phyloP scores from a whole-genome alignment of 805 yeast species.

The Candida anglica region DNA sequence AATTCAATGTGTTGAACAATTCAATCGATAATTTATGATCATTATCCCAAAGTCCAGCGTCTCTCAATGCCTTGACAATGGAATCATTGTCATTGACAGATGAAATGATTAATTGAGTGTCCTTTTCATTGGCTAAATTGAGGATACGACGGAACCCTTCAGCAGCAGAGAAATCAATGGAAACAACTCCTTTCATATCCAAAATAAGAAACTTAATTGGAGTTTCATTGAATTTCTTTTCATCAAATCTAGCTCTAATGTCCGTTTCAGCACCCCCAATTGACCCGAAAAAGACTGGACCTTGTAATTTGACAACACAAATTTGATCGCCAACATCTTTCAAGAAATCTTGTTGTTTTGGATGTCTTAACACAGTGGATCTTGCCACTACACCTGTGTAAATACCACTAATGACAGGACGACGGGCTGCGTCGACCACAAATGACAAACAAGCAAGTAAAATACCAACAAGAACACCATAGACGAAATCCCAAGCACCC shows the following conservation, averaged over 20 bases:
- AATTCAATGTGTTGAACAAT: conserved; percentile 74
- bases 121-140: conserved; percentile 66
- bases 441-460: conserved; percentile 91
- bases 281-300: conserved; percentile 90
- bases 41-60: conserved; percentile 74
- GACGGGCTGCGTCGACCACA: conserved; percentile 85
- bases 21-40: conserved; percentile 41
- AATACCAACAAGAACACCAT: conserved; percentile 88
- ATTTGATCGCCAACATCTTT: conserved; percentile 87
- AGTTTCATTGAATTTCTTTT: conserved; percentile 41
- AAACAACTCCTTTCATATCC: conserved; percentile 78
- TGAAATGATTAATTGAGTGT: conserved; percentile 70
- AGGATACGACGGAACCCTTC: conserved; percentile 89
- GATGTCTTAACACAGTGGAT: conserved; percentile 89
- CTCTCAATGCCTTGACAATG: conserved; percentile 67
- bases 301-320: conserved; percentile 80
- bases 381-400: conserved; percentile 86
- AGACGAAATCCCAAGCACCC: conserved; percentile 95
- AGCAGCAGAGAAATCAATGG: conserved; percentile 91
- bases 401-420: conserved; percentile 75
- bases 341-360: conserved; percentile 80
- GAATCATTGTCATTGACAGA: conserved; percentile 68
- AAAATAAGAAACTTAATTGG: conserved; percentile 79
- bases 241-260: conserved; percentile 63
- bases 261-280: conserved; percentile 85